Evolutionary conservation across 805 yeast genomes (phyloP).

Genomic region (Yueomyces sinensis): DNA sequence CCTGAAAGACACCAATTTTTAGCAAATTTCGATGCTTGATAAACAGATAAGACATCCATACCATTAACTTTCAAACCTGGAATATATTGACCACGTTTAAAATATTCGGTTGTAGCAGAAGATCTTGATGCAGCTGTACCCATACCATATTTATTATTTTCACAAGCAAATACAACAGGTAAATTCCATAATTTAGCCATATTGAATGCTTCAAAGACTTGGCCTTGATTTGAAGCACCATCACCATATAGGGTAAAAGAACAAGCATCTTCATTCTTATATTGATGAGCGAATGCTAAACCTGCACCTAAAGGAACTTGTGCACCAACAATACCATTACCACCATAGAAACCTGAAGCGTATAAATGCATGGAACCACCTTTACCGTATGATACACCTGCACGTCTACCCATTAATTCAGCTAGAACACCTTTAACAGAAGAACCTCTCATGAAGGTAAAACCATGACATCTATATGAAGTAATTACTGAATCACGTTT

Average conservation of each 20-base stretch:
- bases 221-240: conserved; percentile 99
- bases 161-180: conserved; percentile 92
- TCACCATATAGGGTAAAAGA: conserved; percentile 92
- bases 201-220: conserved; percentile 93
- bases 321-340: conserved; percentile 99
- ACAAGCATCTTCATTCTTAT: conserved; percentile 67
- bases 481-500: conserved; percentile 82
- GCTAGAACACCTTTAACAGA: conserved; percentile 82
- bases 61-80: conserved; percentile 98
- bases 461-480: conserved; percentile 98
- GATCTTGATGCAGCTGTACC: conserved; percentile 97
- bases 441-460: conserved; percentile 93
- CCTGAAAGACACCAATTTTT: conserved; percentile 90
- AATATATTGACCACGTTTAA: conserved; percentile 98
- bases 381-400: conserved; percentile 93
- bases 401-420: conserved; percentile 92
- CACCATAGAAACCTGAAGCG: conserved; percentile 92
- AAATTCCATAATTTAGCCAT: conserved; percentile 98
- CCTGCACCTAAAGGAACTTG: conserved; percentile 99
- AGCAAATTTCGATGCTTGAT: conserved; percentile 93
- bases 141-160: conserved; percentile 99
- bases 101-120: conserved; percentile 91
- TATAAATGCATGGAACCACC: conserved; percentile 99
- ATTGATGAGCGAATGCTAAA: conserved; percentile 95
- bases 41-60: conserved; percentile 92